Conservation (phyloP, 1,284 basidiomycete genomes). For the Entoloma clypeatum region DNA sequence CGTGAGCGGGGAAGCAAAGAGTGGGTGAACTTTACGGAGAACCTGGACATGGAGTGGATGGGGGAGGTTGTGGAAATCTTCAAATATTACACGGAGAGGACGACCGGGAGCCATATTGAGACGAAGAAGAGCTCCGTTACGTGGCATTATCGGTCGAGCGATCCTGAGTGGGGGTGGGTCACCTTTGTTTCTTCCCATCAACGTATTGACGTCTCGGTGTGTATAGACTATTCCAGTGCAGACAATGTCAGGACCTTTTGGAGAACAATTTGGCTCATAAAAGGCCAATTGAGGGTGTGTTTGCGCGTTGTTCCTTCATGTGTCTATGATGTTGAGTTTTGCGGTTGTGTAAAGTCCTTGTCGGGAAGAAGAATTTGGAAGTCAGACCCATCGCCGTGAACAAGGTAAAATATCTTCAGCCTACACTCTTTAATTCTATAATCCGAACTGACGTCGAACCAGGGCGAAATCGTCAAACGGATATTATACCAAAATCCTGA, state of each 20-base stretch:
- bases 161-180: constrained; percentile 93
- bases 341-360: constrained; percentile 56
- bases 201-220: constrained; percentile 15
- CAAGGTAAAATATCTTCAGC: constrained; percentile 61
- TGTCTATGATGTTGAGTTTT: constrained; percentile 25
- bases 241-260: constrained; percentile 94
- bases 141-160: constrained; percentile 93
- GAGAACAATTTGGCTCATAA: constrained; percentile 90
- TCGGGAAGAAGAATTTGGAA: constrained; percentile 98
- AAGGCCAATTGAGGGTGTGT: constrained; percentile 79
- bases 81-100: constrained; percentile 94
- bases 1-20: constrained; percentile 61
- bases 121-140: constrained; percentile 96
- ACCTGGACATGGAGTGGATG: constrained; percentile 98
- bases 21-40: constrained; percentile 89
- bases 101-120: constrained; percentile 94
- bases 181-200: constrained; percentile 1
- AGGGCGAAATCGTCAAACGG: constrained; percentile 95
- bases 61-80: constrained; percentile 93
- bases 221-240: constrained; percentile 83
- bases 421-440: background rate
- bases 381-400: constrained; percentile 93
- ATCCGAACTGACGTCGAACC: constrained; percentile 1
- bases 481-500: constrained; percentile 91
- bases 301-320: background rate